These are phyloP conservation scores for Canna indica DNA, from an alignment of 176 grass and related monocot genomes.

Conservation along the genomic window DNA sequence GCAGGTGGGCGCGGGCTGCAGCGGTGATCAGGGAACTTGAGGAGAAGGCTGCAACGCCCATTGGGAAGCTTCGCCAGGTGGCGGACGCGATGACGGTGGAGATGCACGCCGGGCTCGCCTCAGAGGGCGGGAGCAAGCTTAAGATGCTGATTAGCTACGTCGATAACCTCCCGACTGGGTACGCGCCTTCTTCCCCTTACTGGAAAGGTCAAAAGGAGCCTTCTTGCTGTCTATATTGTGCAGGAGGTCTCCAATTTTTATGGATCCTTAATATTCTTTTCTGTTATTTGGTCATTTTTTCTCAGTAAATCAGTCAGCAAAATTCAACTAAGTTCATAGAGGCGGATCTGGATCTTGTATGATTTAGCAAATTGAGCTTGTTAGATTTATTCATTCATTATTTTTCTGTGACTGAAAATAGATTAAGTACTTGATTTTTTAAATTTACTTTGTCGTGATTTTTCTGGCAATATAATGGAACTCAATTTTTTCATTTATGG, in stretches of 20 bases:
- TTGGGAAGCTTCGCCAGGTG: slow-evolving; percentile 46
- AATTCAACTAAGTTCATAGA: neutral
- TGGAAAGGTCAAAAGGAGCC: neutral
- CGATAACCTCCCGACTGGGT: slow-evolving; percentile 64
- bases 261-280: neutral
- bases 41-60: slow-evolving; percentile 36
- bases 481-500: neutral
- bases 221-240: neutral
- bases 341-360: neutral
- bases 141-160: slow-evolving; percentile 92
- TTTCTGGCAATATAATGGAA: too few species aligned
- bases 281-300: neutral
- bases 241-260: neutral
- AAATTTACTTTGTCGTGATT: too few species aligned
- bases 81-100: slow-evolving; percentile 70
- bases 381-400: too few species aligned
- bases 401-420: too few species aligned
- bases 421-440: neutral
- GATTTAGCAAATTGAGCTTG: too few species aligned
- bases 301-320: neutral
- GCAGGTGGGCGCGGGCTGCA: slow-evolving; percentile 27
- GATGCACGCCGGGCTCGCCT: slow-evolving; percentile 59
- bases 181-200: slow-evolving; percentile 3
- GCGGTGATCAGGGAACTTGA: slow-evolving; percentile 38
- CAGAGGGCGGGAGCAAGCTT: slow-evolving; percentile 44